These are phyloP conservation scores for Monosporascus sp. DNA, from an alignment of 2,329 filamentous ascomycete species.

Conservation along the genomic window DNA sequence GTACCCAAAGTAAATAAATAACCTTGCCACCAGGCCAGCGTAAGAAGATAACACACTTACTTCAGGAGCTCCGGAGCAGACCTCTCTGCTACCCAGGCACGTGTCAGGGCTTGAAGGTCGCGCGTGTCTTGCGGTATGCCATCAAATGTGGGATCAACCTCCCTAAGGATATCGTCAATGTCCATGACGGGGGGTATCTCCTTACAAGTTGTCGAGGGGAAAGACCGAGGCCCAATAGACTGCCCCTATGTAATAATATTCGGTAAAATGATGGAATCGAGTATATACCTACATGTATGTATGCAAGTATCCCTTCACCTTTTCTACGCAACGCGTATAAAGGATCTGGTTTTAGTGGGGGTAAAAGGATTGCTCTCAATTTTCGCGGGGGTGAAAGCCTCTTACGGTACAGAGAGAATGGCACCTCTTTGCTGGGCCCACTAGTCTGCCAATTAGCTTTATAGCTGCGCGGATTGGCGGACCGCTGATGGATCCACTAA, in stretches of 20 bases:
- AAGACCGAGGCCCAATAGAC: not conserved
- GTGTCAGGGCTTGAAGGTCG: constrained; percentile 84
- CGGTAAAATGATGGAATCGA: no score
- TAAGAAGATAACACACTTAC: constrained; percentile 38
- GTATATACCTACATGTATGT: no score
- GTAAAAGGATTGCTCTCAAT: not conserved
- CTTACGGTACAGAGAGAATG: not conserved
- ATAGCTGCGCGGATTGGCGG: not conserved
- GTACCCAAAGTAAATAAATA: constrained; percentile 6
- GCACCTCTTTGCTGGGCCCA: no score
- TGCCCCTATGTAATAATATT: no score
- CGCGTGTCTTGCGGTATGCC: constrained; percentile 53
- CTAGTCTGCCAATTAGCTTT: no score
- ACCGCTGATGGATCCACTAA: not conserved
- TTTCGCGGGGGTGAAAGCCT: not conserved
- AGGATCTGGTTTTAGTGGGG: not conserved
- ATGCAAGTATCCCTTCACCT: not conserved
- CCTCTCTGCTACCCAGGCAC: constrained; percentile 89
- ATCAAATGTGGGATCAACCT: constrained; percentile 58
- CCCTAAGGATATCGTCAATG: constrained; percentile 73
- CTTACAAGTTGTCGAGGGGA: not conserved
- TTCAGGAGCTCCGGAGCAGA: constrained; percentile 83
- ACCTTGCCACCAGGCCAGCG: not conserved
- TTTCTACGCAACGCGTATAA: not conserved
- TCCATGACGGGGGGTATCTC: constrained; percentile 47